Evolutionary conservation across 176 grass and related monocot species (phyloP), one percentile per base, ranked within the genome.

Genomic region (Carex cristatella): DNA sequence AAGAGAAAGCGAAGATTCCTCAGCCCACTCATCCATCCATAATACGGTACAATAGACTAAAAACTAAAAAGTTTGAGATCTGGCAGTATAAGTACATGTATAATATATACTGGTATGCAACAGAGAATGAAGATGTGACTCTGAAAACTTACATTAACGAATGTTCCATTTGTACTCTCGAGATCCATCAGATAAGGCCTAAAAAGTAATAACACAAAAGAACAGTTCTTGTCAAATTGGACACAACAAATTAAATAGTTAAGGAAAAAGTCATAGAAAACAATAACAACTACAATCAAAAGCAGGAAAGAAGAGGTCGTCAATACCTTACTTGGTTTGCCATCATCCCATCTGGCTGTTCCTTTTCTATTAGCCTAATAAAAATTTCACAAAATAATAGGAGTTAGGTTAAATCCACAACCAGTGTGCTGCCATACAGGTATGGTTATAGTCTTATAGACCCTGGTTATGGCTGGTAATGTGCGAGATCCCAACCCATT

Each of bases 141-240:
- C 32, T 56, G 23, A 83, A 86, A 85, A 83, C 93, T 92, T 89
- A 99, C 93, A 88, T 95, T 95, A 60, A 99, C 91, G 63, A 89
- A 99, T 12, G 91, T 94, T 46, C 93, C 91, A 88, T 99, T 95
- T 61, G 96, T 95, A 86, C 93, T 99, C 58, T 92, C 93, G 60
- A 99, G 91, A 84, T 99, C 96, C 93, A 99, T 99, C 44, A 99
- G 16, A 79, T 94, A 95, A 88, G 96, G 96, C 78, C 93, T 95
- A 77, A 62, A 51, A 14, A 77, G 74, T 23, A 85, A 81, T 16
- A 85, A 63, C 48, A 32, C 11, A 7, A 46, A 1, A 18, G 49
- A 76, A 55, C 19, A 68, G 5, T 69, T 18, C 35, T 69, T 27
- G 51, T 69, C 58, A 40, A 69, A 18, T 55, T 35, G 51, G 28